These are phyloP conservation scores for Vigna reflexopilosa DNA, from an alignment of 306 rosid genomes.

Conservation along the genomic window DNA sequence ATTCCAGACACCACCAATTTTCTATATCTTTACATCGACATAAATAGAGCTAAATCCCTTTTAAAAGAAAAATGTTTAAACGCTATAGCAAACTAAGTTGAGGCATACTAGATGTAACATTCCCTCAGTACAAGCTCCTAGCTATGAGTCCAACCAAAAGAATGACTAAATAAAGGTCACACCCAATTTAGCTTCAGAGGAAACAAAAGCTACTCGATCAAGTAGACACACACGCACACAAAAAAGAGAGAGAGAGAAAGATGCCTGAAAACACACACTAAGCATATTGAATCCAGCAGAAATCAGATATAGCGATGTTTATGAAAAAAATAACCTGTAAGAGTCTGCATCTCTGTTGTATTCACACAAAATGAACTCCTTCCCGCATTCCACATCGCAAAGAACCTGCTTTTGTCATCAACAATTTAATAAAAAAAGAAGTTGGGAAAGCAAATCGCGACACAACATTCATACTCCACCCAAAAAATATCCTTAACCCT, in stretches of 20 bases:
- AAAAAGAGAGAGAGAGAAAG: neutral
- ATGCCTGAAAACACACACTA: neutral
- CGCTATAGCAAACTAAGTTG: neutral
- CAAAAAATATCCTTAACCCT: neutral
- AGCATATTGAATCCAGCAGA: neutral
- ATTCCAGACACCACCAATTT: conserved; percentile 9
- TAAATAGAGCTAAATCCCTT: neutral
- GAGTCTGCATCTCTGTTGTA: conserved; percentile 98
- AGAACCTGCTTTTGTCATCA: conserved; percentile 57
- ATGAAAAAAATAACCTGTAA: conserved; percentile 59
- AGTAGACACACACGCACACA: neutral
- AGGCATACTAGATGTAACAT: neutral
- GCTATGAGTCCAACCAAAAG: neutral
- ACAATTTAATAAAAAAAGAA: too few relatives aligned
- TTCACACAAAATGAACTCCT: conserved; percentile 93
- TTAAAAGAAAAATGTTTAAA: neutral
- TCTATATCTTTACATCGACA: conserved; percentile 9
- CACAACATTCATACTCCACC: neutral
- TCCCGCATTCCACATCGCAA: conserved; percentile 69
- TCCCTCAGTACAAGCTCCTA: conserved; percentile 10
- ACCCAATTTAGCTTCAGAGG: conserved; percentile 25
- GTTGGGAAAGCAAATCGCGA: neutral
- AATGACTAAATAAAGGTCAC: neutral
- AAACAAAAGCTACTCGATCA: neutral
- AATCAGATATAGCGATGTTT: conserved; percentile 6